These are phyloP conservation scores for Yarrowia phangngaensis DNA, from an alignment of 805 yeast species.

Conservation along the genomic window DNA sequence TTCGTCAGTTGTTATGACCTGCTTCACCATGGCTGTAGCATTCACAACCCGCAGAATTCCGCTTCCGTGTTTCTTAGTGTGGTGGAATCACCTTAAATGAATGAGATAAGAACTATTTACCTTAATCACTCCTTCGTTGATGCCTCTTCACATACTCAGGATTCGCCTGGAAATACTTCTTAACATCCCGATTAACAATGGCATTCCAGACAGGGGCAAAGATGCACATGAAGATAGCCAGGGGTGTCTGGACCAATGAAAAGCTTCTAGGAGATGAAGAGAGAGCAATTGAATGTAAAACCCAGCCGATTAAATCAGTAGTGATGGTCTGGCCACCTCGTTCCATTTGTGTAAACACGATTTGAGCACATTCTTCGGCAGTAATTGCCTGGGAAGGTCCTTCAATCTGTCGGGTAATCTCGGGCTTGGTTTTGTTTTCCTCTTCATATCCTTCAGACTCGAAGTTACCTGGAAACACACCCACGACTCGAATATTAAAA, in stretches of 20 bases:
- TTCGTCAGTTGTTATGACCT: too few species aligned
- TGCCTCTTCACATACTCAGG: slow-evolving; percentile 21
- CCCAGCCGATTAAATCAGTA: slow-evolving; percentile 85
- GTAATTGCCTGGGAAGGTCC: slow-evolving; percentile 74
- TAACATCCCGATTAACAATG: slow-evolving; percentile 52
- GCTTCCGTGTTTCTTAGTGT: too few species aligned
- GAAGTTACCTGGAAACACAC: slow-evolving; percentile 86
- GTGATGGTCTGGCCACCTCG: slow-evolving; percentile 68
- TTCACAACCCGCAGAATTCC: too few species aligned
- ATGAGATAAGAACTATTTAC: too few species aligned
- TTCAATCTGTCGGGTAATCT: slow-evolving; percentile 74
- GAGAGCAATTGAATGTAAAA: slow-evolving; percentile 59
- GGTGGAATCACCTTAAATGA: too few species aligned
- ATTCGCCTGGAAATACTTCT: slow-evolving; percentile 45
- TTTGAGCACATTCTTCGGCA: slow-evolving; percentile 61
- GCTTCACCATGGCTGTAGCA: too few species aligned
- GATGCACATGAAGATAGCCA: slow-evolving; percentile 50
- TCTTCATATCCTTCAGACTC: slow-evolving; percentile 78
- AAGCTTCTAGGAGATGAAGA: slow-evolving; percentile 67
- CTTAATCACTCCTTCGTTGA: slow-evolving; percentile 1
- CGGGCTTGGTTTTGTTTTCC: slow-evolving; percentile 83
- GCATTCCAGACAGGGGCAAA: slow-evolving; percentile 58
- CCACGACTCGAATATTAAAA: slow-evolving; percentile 63
- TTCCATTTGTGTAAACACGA: slow-evolving; percentile 53
- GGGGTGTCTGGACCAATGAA: slow-evolving; percentile 49